Conservation (phyloP, 306 rosid species). For the Arachis stenosperma region DNA sequence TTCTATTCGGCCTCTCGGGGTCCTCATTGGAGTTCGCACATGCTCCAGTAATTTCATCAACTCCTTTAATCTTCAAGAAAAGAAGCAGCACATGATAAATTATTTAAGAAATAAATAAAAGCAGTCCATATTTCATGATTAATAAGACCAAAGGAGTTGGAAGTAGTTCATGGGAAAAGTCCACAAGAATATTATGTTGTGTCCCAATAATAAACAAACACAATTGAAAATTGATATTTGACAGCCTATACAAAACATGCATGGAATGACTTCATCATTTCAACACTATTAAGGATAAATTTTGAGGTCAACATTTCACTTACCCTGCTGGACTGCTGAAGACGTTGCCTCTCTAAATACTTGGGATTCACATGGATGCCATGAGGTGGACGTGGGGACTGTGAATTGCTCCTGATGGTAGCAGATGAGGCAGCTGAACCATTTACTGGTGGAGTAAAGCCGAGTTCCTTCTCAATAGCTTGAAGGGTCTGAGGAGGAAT, state of each 20-base stretch:
- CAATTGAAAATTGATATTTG: conserved; percentile 1
- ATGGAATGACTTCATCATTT: conserved; percentile 5
- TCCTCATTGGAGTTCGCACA: conserved; percentile 54
- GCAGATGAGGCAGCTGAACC: conserved; percentile 60
- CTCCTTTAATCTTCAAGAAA: conserved; percentile 61
- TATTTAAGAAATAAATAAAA: conserved; percentile 18
- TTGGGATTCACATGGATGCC: conserved; percentile 95
- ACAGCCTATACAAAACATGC: not conserved
- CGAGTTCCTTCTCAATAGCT: conserved; percentile 80
- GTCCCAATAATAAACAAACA: conserved; percentile 13
- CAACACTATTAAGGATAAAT: not conserved
- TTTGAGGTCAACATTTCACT: conserved; percentile 40
- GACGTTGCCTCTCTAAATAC: conserved; percentile 87
- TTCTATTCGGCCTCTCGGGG: conserved; percentile 48
- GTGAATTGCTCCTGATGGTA: conserved; percentile 66
- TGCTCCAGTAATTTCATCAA: conserved; percentile 56
- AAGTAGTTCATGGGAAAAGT: not conserved
- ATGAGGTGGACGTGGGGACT: conserved; percentile 73
- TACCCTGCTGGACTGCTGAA: conserved; percentile 82
- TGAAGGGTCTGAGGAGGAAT: conserved; percentile 84
- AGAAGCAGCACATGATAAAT: conserved; percentile 17
- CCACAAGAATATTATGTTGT: not conserved
- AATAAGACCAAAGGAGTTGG: not conserved
- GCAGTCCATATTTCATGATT: not conserved
- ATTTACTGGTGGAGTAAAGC: conserved; percentile 58